Evolutionary conservation across 2,329 filamentous ascomycete genomes (phyloP).

Genomic region (Arthrinium phaeospermum): DNA sequence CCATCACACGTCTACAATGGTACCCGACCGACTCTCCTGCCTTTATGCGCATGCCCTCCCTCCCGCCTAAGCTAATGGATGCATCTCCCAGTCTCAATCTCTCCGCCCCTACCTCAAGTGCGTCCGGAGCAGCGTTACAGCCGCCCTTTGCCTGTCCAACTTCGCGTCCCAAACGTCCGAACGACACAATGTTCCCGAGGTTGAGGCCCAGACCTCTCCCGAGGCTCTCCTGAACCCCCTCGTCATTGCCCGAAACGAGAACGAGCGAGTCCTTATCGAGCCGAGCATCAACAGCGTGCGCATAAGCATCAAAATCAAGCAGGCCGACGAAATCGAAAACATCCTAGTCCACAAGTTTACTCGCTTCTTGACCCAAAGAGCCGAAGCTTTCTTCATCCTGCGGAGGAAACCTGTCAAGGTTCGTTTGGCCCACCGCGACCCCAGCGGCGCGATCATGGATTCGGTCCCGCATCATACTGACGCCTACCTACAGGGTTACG

Average conservation of each 20-base stretch:
- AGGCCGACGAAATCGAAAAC: slow-evolving; percentile 98
- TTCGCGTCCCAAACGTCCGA: slow-evolving; percentile 97
- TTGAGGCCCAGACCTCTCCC: slow-evolving; percentile 90
- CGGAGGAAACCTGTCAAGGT: slow-evolving; percentile 95
- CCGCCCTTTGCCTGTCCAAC: slow-evolving; percentile 91
- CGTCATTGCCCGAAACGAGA: slow-evolving; percentile 91
- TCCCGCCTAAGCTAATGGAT: neutral
- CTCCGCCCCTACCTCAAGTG: slow-evolving; percentile 95
- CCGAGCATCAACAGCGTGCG: slow-evolving; percentile 96
- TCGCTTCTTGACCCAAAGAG: slow-evolving; percentile 92
- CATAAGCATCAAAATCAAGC: slow-evolving; percentile 98
- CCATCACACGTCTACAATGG: slow-evolving; percentile 15
- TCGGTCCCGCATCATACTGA: neutral
- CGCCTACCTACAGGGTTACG: slow-evolving; percentile 74
- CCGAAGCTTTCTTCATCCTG: slow-evolving; percentile 96
- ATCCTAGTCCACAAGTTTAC: slow-evolving; percentile 99
- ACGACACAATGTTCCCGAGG: slow-evolving; percentile 96
- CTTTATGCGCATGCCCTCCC: neutral
- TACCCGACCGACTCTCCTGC: neutral
- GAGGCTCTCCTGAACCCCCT: slow-evolving; percentile 93
- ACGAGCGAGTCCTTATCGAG: slow-evolving; percentile 95
- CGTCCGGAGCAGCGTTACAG: slow-evolving; percentile 91
- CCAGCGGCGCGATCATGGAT: neutral
- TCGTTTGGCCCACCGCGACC: slow-evolving; percentile 32
- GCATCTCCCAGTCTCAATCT: slow-evolving; percentile 79